Conservation (phyloP, 2,329 filamentous ascomycete species). For the Verticillium isaacii region DNA sequence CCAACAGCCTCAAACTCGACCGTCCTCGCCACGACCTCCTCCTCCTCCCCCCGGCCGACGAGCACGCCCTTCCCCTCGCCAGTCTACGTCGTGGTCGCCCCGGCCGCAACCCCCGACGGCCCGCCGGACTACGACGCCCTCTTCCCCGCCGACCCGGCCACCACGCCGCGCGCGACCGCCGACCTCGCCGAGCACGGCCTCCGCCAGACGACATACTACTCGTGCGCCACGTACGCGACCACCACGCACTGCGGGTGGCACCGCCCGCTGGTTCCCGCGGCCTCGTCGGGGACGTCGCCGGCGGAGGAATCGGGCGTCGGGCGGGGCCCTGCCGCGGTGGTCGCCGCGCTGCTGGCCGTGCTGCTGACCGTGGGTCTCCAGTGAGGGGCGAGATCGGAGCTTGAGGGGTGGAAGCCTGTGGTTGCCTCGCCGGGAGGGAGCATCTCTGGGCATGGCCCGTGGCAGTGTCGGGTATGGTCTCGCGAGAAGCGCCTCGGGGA, state of each 20-base stretch:
- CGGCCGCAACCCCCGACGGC: conserved; percentile 1
- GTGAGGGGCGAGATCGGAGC: neutral
- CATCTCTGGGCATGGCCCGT: too few species aligned
- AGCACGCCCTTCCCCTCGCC: neutral
- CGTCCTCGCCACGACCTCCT: neutral
- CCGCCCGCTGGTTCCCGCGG: conserved; percentile 9
- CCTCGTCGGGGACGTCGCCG: neutral
- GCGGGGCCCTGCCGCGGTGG: neutral
- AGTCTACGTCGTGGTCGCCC: neutral
- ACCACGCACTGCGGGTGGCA: conserved; percentile 14
- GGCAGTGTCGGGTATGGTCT: too few species aligned
- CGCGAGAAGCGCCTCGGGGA: too few species aligned
- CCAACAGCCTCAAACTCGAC: conserved; percentile 1
- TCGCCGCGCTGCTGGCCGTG: neutral
- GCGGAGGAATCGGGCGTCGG: neutral
- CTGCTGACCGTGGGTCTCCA: neutral
- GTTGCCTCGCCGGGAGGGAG: neutral
- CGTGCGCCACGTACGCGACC: conserved; percentile 8
- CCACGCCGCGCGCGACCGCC: conserved; percentile 10
- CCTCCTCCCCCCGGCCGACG: neutral
- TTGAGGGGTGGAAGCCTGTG: neutral
- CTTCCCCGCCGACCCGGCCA: conserved; percentile 9
- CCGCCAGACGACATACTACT: conserved; percentile 11
- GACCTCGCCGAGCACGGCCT: conserved; percentile 12
- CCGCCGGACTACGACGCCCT: conserved; percentile 13